Base-by-base conservation (phyloP, 2,329 filamentous ascomycete genomes). In the Aureobasidium leucospermi region DNA sequence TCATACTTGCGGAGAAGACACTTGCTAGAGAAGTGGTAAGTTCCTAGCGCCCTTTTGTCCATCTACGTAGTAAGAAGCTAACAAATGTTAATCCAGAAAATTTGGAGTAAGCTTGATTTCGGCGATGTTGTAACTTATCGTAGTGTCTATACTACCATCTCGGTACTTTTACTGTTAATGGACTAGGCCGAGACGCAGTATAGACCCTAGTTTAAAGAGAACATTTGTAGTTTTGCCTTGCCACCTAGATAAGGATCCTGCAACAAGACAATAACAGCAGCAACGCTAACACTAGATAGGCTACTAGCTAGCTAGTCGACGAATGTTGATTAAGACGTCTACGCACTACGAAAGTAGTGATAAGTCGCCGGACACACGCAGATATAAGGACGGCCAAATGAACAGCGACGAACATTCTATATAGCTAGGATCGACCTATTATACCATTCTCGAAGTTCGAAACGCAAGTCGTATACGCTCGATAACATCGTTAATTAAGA, bases 161-260 rank as follows among this genome's bases (percentile, higher is more conserved):
- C 52, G 9, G 51, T 48, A 32, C 51, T 61, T 38, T 41, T 57
- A 16, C 19, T 61, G 28, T 53, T 61, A n/a, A 57, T 61, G 43
- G 52, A 61, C 39, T 61, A 45, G 59, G 59, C 59, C 32, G 52
- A 61, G 45, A 46, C 42, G 29, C 36, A 47, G 28, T 61, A 61
- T 49, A 38, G 43, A 46, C 59, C 19, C 34, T 61, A 36, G 59
- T 61, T 61, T 28, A 38, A 58, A 49, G 43, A 49, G 56, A 58
- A 58, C 15, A 57, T 57, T 15, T 57, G 41, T 19, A 43, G 51
- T 55, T 43, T 28, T 28, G 51, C 51, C 32, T 23, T 55, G 51
- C 51, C 52, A 23, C 28, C 41, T 46, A 38, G 52, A 45, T 57
- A 29, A 57, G 19, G 38, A 3, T 23, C 38, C 19, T 38, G 28